phyloP scores from a whole-genome alignment of 192 early-diverging fungal species.

The Podila epigama region DNA sequence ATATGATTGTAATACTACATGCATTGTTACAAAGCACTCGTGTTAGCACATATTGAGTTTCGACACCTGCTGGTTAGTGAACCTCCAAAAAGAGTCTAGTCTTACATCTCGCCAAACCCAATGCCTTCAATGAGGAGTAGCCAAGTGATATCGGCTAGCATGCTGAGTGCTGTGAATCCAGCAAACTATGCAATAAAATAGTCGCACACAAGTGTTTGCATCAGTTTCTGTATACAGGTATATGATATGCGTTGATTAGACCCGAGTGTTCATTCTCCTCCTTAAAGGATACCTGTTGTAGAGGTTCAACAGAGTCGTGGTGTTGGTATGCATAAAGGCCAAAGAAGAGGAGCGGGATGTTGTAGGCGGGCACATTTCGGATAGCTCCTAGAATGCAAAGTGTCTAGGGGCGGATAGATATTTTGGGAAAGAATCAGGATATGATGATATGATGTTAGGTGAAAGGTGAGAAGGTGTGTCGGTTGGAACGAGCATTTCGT shows the following conservation, averaged over 20 bases:
- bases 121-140: slow-evolving; percentile 49
- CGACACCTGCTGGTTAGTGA: too few species aligned
- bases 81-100: slow-evolving; percentile 3
- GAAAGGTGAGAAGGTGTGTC: neutral
- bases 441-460: neutral
- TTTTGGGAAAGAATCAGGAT: neutral
- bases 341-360: slow-evolving; percentile 61
- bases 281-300: slow-evolving; percentile 51
- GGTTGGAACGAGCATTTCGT: neutral
- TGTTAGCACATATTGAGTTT: too few species aligned
- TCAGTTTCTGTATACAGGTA: neutral
- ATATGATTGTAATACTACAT: slow-evolving; percentile 50
- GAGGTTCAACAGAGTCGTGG: slow-evolving; percentile 58
- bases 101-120: slow-evolving; percentile 49
- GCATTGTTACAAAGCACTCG: too few species aligned
- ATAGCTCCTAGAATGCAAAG: slow-evolving; percentile 56
- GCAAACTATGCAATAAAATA: slow-evolving; percentile 45
- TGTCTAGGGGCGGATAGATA: slow-evolving; percentile 44
- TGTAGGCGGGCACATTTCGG: slow-evolving; percentile 56
- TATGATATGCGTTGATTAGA: neutral
- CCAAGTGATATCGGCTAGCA: slow-evolving; percentile 59
- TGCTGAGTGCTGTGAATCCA: slow-evolving; percentile 52
- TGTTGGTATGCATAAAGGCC: slow-evolving; percentile 60
- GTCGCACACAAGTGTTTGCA: neutral
- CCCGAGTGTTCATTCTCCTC: too few species aligned